Percentiles rank a stretch among this genome's conserved stretches.
These are phyloP conservation scores for Xylaria sp. DNA, from an alignment of 2,329 filamentous ascomycete genomes.

Conservation along the genomic window DNA sequence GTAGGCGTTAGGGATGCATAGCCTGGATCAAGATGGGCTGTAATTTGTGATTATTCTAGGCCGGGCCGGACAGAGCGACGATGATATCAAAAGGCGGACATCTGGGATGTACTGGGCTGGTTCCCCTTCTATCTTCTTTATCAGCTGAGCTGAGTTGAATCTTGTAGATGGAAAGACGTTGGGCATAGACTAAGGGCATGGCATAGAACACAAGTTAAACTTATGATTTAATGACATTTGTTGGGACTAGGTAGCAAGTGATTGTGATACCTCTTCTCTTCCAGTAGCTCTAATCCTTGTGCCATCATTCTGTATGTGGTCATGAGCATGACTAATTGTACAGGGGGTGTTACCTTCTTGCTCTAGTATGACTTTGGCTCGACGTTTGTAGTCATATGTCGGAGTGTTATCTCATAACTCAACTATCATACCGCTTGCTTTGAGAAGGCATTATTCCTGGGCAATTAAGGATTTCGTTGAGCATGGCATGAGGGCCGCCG, in stretches of 20 bases:
- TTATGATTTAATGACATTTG: not conserved
- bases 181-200: not conserved
- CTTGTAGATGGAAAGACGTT: not conserved
- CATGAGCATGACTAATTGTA: too few relatives aligned
- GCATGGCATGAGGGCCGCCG: not conserved
- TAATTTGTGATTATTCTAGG: not conserved
- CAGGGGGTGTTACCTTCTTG: not conserved
- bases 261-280: too few relatives aligned
- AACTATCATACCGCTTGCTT: not conserved
- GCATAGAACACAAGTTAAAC: not conserved
- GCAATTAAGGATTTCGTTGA: not conserved
- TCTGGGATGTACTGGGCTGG: not conserved
- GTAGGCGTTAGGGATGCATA: not conserved
- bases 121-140: not conserved
- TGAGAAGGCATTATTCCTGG: not conserved
- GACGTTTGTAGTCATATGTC: not conserved
- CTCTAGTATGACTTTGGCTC: not conserved
- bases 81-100: not conserved
- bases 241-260: not conserved
- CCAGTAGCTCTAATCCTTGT: too few relatives aligned
- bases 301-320: too few relatives aligned
- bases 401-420: not conserved
- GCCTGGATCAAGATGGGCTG: not conserved
- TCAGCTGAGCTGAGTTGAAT: not conserved
- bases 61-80: not conserved